phyloP scores from a whole-genome alignment of 1,284 basidiomycete genomes.

The Boletus smithii region DNA sequence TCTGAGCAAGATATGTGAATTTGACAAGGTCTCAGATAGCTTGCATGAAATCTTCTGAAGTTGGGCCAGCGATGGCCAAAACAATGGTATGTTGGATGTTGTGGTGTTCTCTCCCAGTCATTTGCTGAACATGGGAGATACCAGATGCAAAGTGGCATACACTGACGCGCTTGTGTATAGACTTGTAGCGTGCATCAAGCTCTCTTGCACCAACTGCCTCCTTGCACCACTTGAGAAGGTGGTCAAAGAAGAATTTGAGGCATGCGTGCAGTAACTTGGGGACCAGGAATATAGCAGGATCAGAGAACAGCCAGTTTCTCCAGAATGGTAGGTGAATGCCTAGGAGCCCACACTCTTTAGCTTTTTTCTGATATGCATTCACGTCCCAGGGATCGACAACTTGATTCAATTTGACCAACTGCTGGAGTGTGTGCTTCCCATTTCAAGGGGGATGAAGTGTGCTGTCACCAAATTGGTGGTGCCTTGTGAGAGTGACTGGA shows the following conservation, averaged over 20 bases:
- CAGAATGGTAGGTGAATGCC: background rate
- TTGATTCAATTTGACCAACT: background rate
- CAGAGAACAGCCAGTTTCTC: background rate
- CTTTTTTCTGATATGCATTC: background rate
- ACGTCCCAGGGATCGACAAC: background rate
- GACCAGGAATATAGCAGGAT: background rate
- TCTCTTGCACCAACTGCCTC: background rate
- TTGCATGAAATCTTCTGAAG: background rate
- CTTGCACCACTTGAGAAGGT: constrained; percentile 1
- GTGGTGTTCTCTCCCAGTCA: constrained; percentile 8
- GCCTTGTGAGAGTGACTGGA: background rate
- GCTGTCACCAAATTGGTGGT: background rate
- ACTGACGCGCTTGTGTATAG: constrained; percentile 1
- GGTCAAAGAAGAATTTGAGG: constrained; percentile 6
- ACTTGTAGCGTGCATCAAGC: constrained; percentile 2
- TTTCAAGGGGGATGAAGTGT: background rate
- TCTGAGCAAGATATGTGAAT: constrained; percentile 4
- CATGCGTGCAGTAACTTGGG: background rate
- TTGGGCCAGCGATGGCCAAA: background rate
- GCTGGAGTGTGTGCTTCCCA: background rate
- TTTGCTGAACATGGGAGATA: constrained; percentile 6
- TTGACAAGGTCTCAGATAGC: constrained; percentile 1
- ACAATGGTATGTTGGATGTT: constrained; percentile 5
- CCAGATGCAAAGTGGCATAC: background rate
- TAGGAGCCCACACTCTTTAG: background rate